Base-by-base conservation (phyloP, 768 basidiomycete species). In the Panaeolus cyanescens region DNA sequence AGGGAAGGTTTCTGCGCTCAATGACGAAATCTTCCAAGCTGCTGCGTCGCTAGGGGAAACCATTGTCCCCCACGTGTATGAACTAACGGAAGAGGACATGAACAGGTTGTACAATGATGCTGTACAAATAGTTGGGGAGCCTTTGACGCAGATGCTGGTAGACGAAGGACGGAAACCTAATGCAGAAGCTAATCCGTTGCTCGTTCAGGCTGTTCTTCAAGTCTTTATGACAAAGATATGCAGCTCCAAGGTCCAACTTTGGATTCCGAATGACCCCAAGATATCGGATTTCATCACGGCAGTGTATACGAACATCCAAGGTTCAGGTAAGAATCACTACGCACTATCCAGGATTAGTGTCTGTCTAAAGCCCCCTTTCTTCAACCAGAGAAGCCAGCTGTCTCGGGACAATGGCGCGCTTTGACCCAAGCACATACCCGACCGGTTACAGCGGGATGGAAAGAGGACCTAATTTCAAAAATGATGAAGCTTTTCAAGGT, bases 11-110 rank as follows among this genome's bases (percentile, higher is more conserved):
- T 75, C 79, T 54, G 71, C 74, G 19, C 68, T 87, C n/a, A 85
- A 85, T 63, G 70, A 79, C 5, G 79, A 80, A 59, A 80, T 84
- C 30, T 76, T 76, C 32, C 82, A 85, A 64, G 77, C 77, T 15
- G 80, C 83, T 1, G 79, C 80, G 0, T 75, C 72, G 59, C 75
- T 85, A 59, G 77, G 83, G 1, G 83, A 83, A 50, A 54, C 74
- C 1, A 79, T 80, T 69, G 71, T 50, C 36, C 58, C 30, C 34
- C 45, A 25, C 17, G 0, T 34, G 15, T 22, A 56, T 25, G 13
- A 37, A 3, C 19, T 37, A 20, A 45, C 39, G 12, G 17, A 59
- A 15, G 58, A 59, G 72, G 58, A 60, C 12, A 8, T 37, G 33
- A 17, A 31, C 7, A 34, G 42, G 37, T 53, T 53, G 20, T 58